Percentiles rank a stretch among this genome's conserved stretches.
These are phyloP conservation scores for Styphnolobium japonicum DNA, from an alignment of 306 rosid species.

Conservation along the genomic window DNA sequence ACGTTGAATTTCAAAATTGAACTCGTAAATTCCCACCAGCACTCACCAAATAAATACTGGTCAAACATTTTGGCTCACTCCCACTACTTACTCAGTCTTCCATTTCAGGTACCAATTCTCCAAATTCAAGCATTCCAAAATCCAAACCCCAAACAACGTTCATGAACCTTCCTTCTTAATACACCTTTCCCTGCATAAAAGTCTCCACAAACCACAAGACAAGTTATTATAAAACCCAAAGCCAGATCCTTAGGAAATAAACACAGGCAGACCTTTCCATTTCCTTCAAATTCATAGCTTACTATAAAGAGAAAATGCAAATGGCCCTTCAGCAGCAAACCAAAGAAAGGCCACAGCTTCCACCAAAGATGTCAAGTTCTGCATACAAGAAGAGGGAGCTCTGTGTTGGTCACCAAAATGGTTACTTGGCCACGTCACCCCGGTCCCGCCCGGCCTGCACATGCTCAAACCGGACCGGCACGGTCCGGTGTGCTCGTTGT, in stretches of 20 bases:
- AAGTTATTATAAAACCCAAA: not conserved
- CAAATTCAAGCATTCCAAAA: not conserved
- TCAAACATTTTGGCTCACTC: constrained; percentile 15
- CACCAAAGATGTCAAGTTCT: not conserved
- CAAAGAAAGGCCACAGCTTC: not conserved
- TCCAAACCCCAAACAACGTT: not conserved
- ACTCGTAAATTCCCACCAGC: not conserved
- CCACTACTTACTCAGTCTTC: not conserved
- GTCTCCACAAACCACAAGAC: not conserved
- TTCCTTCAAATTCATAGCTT: not conserved
- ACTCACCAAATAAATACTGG: not conserved
- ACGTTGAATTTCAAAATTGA: not conserved
- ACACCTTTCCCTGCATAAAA: not conserved
- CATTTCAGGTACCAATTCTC: not conserved
- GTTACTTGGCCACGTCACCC: not conserved
- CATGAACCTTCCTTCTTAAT: not conserved
- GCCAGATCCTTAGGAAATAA: not conserved
- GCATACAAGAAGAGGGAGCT: not conserved
- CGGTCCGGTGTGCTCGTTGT: constrained; percentile 27
- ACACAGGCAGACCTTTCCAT: not conserved
- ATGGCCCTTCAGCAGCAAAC: not conserved
- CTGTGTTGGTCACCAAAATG: not conserved
- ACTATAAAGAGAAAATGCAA: not conserved
- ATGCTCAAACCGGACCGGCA: constrained; percentile 29
- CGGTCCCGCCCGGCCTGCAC: constrained; percentile 22